Conservation (phyloP, 1,284 basidiomycete species). For the Polyporus tsugae region DNA sequence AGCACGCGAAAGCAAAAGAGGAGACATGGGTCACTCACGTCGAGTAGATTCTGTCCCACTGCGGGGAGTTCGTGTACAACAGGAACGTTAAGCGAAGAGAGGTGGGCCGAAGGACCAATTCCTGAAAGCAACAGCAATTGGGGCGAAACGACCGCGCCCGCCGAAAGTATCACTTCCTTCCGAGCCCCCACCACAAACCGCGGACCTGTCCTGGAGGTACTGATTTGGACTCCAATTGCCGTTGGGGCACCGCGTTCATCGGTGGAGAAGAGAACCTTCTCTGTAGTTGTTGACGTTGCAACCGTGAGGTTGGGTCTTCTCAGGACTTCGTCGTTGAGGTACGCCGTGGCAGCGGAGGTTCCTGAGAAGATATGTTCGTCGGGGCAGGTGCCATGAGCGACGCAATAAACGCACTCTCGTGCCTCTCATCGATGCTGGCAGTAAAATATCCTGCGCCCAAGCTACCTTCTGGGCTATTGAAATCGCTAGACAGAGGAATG, state of each 20-base stretch:
- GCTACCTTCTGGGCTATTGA: slow-evolving; percentile 38
- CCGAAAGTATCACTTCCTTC: too few relatives aligned
- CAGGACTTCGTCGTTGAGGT: slow-evolving; percentile 45
- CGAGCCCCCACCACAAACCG: slow-evolving; percentile 42
- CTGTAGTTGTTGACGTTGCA: slow-evolving; percentile 44
- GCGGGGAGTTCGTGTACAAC: too few relatives aligned
- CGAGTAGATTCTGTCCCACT: too few relatives aligned
- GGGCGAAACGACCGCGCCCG: too few relatives aligned
- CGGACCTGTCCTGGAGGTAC: slow-evolving; percentile 27
- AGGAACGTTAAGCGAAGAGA: too few relatives aligned
- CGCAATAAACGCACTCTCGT: slow-evolving; percentile 29
- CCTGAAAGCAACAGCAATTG: too few relatives aligned
- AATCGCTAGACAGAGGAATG: slow-evolving; percentile 38
- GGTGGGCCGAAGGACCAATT: too few relatives aligned
- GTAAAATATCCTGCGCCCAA: slow-evolving; percentile 39
- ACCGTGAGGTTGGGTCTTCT: slow-evolving; percentile 51
- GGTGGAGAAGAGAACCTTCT: slow-evolving; percentile 36
- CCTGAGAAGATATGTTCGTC: too few relatives aligned
- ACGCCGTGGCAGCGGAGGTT: slow-evolving; percentile 50
- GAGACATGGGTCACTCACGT: too few relatives aligned
- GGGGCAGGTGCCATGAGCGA: too few relatives aligned
- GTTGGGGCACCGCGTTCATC: slow-evolving; percentile 17
- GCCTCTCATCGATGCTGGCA: slow-evolving; percentile 43
- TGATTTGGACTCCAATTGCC: slow-evolving; percentile 45
- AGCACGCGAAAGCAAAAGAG: too few relatives aligned